These are phyloP conservation scores for Adiantum capillusveneris DNA, from an alignment of 75 land plant species.

Conservation along the genomic window DNA sequence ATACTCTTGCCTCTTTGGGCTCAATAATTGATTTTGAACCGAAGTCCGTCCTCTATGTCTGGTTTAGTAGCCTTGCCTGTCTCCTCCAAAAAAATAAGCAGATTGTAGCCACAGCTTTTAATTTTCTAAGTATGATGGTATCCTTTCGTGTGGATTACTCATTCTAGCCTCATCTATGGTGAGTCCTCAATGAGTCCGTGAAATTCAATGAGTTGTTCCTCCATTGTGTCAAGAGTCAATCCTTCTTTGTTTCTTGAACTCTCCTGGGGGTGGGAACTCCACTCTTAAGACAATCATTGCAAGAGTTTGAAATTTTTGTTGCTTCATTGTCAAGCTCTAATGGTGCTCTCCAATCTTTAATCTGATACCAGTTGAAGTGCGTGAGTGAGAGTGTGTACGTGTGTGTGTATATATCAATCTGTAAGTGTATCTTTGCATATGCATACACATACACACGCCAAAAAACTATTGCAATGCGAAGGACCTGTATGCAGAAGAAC, in stretches of 20 bases:
- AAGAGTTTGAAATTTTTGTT: too few species aligned
- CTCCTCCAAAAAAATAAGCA: constrained; percentile 11
- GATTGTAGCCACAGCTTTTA: constrained; percentile 11
- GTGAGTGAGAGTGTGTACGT: too few species aligned
- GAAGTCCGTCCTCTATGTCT: constrained; percentile 10
- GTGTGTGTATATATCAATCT: too few species aligned
- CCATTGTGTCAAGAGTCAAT: not conserved
- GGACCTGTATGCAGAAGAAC: too few species aligned
- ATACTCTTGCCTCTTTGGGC: constrained; percentile 6
- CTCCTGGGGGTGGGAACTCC: constrained; percentile 16
- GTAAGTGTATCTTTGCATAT: too few species aligned
- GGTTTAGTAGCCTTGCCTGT: constrained; percentile 22
- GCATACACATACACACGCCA: too few species aligned
- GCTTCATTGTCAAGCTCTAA: too few species aligned
- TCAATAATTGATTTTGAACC: constrained; percentile 7
- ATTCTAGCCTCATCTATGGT: constrained; percentile 2
- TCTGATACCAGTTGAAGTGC: too few species aligned
- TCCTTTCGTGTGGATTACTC: constrained; percentile 20
- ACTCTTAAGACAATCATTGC: constrained; percentile 1
- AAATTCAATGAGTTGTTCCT: not conserved
- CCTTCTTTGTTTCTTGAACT: not conserved
- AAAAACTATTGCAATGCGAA: too few species aligned
- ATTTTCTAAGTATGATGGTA: not conserved
- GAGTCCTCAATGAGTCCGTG: too few species aligned
- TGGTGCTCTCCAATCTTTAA: too few species aligned